These are phyloP conservation scores for Podosphaera leucotricha DNA, from an alignment of 2,329 filamentous ascomycete genomes.

Conservation along the genomic window DNA sequence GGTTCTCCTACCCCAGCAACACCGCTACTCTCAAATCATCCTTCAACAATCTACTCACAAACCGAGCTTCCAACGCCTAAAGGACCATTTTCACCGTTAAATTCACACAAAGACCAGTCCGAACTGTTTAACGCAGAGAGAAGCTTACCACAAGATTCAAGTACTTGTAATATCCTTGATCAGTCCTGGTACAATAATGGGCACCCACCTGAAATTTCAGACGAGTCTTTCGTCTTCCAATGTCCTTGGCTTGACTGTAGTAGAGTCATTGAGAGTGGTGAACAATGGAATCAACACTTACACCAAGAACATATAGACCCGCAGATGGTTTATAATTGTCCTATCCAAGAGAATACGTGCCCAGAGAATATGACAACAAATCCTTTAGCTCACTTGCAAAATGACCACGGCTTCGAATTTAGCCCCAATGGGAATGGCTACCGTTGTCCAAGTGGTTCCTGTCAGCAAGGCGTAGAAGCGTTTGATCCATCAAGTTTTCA, in stretches of 20 bases:
- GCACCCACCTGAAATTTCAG: background rate
- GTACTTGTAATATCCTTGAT: background rate
- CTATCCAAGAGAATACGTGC: slow-evolving; percentile 9
- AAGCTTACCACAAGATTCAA: background rate
- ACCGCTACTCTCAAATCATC: background rate
- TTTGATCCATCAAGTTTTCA: slow-evolving; percentile 11
- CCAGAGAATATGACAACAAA: slow-evolving; percentile 7
- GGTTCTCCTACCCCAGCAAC: background rate
- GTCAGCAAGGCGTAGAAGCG: slow-evolving; percentile 7
- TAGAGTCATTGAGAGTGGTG: slow-evolving; percentile 5
- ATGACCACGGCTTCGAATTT: slow-evolving; percentile 12
- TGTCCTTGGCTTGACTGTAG: slow-evolving; percentile 13
- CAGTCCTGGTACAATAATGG: background rate
- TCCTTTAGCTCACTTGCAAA: slow-evolving; percentile 12
- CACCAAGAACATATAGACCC: slow-evolving; percentile 13
- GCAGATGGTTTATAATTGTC: slow-evolving; percentile 12
- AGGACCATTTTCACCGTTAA: background rate
- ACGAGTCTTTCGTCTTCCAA: slow-evolving; percentile 2
- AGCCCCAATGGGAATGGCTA: slow-evolving; percentile 5
- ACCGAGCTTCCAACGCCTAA: background rate
- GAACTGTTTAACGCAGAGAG: background rate
- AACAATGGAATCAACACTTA: slow-evolving; percentile 11
- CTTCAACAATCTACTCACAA: background rate
- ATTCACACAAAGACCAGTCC: background rate
- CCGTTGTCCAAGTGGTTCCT: slow-evolving; percentile 12